These are phyloP conservation scores for Brassica rapa DNA, from an alignment of 345 rosid species.

Conservation along the genomic window DNA sequence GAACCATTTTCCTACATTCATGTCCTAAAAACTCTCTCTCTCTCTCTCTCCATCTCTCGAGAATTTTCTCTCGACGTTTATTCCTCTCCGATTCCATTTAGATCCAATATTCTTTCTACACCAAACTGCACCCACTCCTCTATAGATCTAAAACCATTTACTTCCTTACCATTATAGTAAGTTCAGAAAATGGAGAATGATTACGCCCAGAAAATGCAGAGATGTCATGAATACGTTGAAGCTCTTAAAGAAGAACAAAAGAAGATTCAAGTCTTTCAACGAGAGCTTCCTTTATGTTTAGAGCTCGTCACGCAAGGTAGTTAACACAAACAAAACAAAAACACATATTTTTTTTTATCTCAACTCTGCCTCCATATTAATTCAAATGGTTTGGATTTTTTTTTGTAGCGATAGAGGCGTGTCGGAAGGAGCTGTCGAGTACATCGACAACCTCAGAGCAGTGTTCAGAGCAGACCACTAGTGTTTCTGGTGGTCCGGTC, in stretches of 20 bases:
- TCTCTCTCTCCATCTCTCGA: neutral
- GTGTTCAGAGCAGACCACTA: constrained; percentile 83
- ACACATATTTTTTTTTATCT: neutral
- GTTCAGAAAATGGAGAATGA: constrained; percentile 37
- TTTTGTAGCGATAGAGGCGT: constrained; percentile 70
- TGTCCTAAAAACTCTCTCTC: constrained; percentile 10
- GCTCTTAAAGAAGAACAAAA: constrained; percentile 81
- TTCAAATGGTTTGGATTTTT: neutral
- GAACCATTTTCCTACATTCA: constrained; percentile 12
- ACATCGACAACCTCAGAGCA: constrained; percentile 60
- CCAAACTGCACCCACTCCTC: neutral
- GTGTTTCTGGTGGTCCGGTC: constrained; percentile 60
- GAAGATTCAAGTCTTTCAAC: constrained; percentile 86
- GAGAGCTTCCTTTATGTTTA: constrained; percentile 93
- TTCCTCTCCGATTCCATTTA: constrained; percentile 60
- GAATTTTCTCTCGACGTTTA: constrained; percentile 40
- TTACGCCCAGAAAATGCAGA: constrained; percentile 58
- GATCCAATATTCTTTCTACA: constrained; percentile 60
- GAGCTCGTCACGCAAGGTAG: constrained; percentile 92
- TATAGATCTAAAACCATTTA: constrained; percentile 18
- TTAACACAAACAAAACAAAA: neutral
- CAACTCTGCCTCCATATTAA: neutral
- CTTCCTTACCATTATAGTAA: neutral
- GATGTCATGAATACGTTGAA: constrained; percentile 62
- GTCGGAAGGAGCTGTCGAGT: constrained; percentile 69